Conservation (phyloP, 2,329 filamentous ascomycete genomes). For the Macrophomina tecta region DNA sequence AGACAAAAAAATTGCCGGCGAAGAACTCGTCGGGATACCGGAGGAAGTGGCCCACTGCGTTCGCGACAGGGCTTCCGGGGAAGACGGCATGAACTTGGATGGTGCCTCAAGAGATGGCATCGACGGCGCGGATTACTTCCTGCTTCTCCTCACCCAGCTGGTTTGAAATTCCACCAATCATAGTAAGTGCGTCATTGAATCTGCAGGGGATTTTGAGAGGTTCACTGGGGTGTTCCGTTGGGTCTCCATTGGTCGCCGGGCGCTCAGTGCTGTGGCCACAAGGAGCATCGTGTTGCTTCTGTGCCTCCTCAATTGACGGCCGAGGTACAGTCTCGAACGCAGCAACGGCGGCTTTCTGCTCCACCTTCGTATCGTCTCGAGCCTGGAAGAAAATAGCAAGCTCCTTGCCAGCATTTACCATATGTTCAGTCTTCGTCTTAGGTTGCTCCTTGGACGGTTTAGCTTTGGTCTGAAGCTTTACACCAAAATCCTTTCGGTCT, state of each 20-base stretch:
- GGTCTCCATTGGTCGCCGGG: not conserved
- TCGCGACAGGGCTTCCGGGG: not conserved
- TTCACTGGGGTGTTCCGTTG: not conserved
- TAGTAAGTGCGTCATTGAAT: not conserved
- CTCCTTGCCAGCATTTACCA: not conserved
- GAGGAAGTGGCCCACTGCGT: not conserved
- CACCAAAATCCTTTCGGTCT: not conserved
- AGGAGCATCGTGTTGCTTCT: not conserved
- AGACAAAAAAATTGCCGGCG: not conserved
- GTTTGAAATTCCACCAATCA: not conserved
- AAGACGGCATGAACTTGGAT: not conserved
- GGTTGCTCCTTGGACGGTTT: not conserved
- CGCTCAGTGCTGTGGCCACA: not conserved
- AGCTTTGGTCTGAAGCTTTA: not conserved
- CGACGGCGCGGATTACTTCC: not conserved
- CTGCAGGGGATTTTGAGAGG: not conserved
- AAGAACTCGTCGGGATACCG: not conserved
- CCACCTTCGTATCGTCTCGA: not conserved
- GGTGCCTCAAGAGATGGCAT: not conserved
- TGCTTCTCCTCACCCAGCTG: not conserved
- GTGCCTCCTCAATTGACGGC: not conserved
- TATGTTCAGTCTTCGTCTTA: not conserved
- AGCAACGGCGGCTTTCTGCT: not conserved
- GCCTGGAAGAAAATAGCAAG: not conserved
- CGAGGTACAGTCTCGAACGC: not conserved